These are phyloP conservation scores for Brassica incana DNA, from an alignment of 345 rosid genomes.

Conservation along the genomic window DNA sequence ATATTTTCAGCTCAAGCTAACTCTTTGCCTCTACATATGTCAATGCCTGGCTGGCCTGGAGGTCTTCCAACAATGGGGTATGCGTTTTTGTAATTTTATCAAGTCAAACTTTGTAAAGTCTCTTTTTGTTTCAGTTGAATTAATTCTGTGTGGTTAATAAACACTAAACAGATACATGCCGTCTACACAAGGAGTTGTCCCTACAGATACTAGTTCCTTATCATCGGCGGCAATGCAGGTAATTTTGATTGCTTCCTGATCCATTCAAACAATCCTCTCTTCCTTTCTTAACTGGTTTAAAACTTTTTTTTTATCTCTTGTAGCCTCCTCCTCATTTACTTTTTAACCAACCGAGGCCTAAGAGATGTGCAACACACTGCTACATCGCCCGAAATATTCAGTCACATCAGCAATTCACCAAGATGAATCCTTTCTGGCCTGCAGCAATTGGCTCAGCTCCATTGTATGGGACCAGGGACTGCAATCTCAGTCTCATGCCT, in stretches of 20 bases:
- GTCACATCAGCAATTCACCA: slow-evolving; percentile 68
- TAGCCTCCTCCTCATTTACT: slow-evolving; percentile 82
- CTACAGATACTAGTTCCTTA: slow-evolving; percentile 69
- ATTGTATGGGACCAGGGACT: slow-evolving; percentile 68
- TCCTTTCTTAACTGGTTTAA: not conserved
- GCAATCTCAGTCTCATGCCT: slow-evolving; percentile 70
- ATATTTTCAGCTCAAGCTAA: slow-evolving; percentile 61
- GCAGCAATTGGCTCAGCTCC: slow-evolving; percentile 77
- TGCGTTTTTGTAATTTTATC: not conserved
- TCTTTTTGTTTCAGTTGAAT: not conserved
- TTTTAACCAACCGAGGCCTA: slow-evolving; percentile 76
- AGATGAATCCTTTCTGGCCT: slow-evolving; percentile 91
- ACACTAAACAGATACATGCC: slow-evolving; percentile 80
- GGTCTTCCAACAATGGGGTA: slow-evolving; percentile 98
- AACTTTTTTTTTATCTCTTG: slow-evolving; percentile 5
- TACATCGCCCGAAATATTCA: slow-evolving; percentile 81
- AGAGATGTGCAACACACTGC: slow-evolving; percentile 96
- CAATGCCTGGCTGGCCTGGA: slow-evolving; percentile 92
- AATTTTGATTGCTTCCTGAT: not conserved
- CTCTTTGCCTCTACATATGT: slow-evolving; percentile 66
- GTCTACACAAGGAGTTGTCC: slow-evolving; percentile 84
- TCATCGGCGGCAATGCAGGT: slow-evolving; percentile 81
- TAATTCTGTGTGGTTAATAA: slow-evolving; percentile 16
- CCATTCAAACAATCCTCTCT: not conserved
- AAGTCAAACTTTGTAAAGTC: not conserved